phyloP scores from a whole-genome alignment of 106 monocot genomes.

The Iris macrosiphon region DNA sequence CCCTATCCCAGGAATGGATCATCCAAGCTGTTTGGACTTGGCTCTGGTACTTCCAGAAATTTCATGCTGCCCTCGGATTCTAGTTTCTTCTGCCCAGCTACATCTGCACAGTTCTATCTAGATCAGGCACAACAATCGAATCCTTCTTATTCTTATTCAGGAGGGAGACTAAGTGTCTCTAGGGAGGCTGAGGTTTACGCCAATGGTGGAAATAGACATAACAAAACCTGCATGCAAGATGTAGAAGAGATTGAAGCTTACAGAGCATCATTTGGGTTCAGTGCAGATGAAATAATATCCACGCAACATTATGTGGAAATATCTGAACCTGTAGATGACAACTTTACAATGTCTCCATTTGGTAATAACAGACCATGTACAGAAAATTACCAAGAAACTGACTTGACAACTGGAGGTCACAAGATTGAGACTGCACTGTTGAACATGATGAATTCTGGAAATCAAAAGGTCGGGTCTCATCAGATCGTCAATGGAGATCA shows the following conservation, averaged over 20 bases:
- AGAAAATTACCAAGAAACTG: slow-evolving; percentile 17
- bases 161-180: slow-evolving; percentile 37
- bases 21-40: slow-evolving; percentile 52
- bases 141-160: slow-evolving; percentile 14
- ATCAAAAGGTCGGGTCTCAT: slow-evolving; percentile 3
- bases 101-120: slow-evolving; percentile 73
- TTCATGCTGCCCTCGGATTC: slow-evolving; percentile 43
- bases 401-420: slow-evolving; percentile 15
- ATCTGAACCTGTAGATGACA: slow-evolving; percentile 62
- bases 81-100: slow-evolving; percentile 59
- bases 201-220: slow-evolving; percentile 25
- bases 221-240: slow-evolving; percentile 61
- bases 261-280: slow-evolving; percentile 96
- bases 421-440: slow-evolving; percentile 9
- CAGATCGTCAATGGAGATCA: slow-evolving; percentile 8
- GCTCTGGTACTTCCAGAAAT: slow-evolving; percentile 38
- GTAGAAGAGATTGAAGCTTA: slow-evolving; percentile 91
- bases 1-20: slow-evolving; percentile 35
- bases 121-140: slow-evolving; percentile 47
- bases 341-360: slow-evolving; percentile 76
- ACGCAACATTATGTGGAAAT: slow-evolving; percentile 61
- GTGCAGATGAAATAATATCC: slow-evolving; percentile 80
- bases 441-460: slow-evolving; percentile 7
- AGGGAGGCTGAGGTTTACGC: slow-evolving; percentile 30
- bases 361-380: slow-evolving; percentile 16